Evolutionary conservation across 345 rosid species (phyloP), one percentile per base, ranked within the genome.

Genomic region (Syzygium oleosum): DNA sequence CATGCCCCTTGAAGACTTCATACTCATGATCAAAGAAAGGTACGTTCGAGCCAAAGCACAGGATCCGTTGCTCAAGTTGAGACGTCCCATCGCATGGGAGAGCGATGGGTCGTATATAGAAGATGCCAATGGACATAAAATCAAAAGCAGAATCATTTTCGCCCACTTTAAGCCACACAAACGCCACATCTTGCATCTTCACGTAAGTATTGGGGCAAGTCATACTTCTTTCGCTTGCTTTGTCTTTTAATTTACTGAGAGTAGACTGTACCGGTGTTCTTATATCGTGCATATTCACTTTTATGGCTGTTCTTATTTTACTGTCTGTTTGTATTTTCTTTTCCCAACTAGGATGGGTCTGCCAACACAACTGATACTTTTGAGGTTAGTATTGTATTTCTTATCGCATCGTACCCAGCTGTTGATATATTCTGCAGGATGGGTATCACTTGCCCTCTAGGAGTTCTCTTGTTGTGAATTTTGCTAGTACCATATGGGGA

Each of bases 261-360:
- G 83, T 38, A 55, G 59, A 55, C 22, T 55, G 59, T 55, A 23
- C 27, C 46, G 46, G 59, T 55, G 29, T 25, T 29, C 52, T 85
- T 22, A 23, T 31, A 79, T 43, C 10, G 25, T 65, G n/a, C 31
- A 12, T 25, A 29, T 46, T 52, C 29, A 41, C 54, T 43, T 85
- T 59, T 27, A 38, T 73, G 83, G 83, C 83, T 5, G 49, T 38
- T 34, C 49, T 73, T 73, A 38, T 73, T 34, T 38, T 56, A 16
- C 53, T 86, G 21, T 73, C 38, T 34, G 7, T 68, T 73, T 73
- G 83, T 73, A 10, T 19, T 73, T 19, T 73, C 49, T 56, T 16
- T 87, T 80, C 29, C 17, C 78, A 41, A 46, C 77, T 2, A 96
- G 98, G 98, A 96, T 87, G 95, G 96, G 17, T 90, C 93, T 25